Evolutionary conservation across 768 basidiomycete species (phyloP).

Genomic region (Leucocoprinus birnbaumii): DNA sequence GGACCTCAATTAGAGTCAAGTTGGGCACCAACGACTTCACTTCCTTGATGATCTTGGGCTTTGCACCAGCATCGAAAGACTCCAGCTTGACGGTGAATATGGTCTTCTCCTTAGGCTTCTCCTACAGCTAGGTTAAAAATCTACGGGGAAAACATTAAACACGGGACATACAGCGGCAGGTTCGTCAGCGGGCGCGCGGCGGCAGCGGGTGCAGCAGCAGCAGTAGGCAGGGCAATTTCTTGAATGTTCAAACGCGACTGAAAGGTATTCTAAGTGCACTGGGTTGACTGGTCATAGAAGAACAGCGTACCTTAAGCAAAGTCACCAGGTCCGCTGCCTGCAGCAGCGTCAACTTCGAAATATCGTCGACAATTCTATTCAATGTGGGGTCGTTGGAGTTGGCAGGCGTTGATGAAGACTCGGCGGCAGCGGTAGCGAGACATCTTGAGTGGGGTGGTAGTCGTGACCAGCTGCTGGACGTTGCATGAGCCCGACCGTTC

Average conservation of each 20-base stretch:
- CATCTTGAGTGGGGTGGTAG: constrained; percentile 43
- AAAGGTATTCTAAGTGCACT: constrained; percentile 4
- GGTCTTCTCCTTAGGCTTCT: constrained; percentile 98
- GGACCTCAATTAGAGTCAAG: constrained; percentile 94
- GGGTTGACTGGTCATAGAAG: neutral
- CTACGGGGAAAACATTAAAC: neutral
- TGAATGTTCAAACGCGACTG: constrained; percentile 94
- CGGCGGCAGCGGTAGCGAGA: constrained; percentile 52
- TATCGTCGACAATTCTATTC: constrained; percentile 86
- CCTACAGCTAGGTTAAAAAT: constrained; percentile 37
- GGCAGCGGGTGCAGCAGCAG: constrained; percentile 53
- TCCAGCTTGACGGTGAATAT: constrained; percentile 94
- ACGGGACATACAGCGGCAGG: constrained; percentile 55
- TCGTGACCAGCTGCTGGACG: constrained; percentile 32
- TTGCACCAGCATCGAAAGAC: constrained; percentile 87
- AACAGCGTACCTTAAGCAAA: constrained; percentile 69
- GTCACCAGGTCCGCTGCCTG: constrained; percentile 95
- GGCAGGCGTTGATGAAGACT: constrained; percentile 38
- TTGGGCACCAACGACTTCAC: constrained; percentile 95
- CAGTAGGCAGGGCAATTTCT: constrained; percentile 82
- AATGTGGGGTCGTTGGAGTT: constrained; percentile 62
- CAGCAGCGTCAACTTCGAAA: constrained; percentile 82
- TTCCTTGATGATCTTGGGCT: constrained; percentile 97
- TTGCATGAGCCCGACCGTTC: constrained; percentile 9
- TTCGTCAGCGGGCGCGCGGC: too few relatives aligned